These are phyloP conservation scores for Scheffersomyces quercinus DNA, from an alignment of 1,139 yeast genomes.

Conservation along the genomic window DNA sequence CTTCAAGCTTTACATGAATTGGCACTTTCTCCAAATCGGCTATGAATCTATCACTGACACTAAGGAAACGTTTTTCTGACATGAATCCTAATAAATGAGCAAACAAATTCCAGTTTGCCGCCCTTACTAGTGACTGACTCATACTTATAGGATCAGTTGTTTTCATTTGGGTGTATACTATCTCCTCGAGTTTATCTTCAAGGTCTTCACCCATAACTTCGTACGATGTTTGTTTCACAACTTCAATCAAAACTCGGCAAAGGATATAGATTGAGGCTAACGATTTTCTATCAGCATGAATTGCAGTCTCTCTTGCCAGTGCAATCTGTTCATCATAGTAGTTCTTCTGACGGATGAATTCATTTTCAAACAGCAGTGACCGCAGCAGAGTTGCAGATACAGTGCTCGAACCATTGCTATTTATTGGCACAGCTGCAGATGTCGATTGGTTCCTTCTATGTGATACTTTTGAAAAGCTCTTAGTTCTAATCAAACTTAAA, in stretches of 20 bases:
- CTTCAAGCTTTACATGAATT: slow-evolving; percentile 39
- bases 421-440: slow-evolving; percentile 19
- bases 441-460: slow-evolving; percentile 44
- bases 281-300: slow-evolving; percentile 84
- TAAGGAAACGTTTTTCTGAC: slow-evolving; percentile 79
- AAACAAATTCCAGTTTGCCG: slow-evolving; percentile 92
- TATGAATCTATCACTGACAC: slow-evolving; percentile 90
- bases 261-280: slow-evolving; percentile 83
- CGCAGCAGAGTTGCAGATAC: slow-evolving; percentile 10
- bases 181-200: slow-evolving; percentile 85
- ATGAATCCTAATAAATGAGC: slow-evolving; percentile 88
- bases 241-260: slow-evolving; percentile 92
- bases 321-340: slow-evolving; percentile 46
- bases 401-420: slow-evolving; percentile 5
- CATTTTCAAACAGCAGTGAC: slow-evolving; percentile 12
- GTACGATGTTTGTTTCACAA: slow-evolving; percentile 81
- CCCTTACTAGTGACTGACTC: slow-evolving; percentile 65
- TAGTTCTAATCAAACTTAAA: slow-evolving; percentile 42
- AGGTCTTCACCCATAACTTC: slow-evolving; percentile 76
- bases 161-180: slow-evolving; percentile 85
- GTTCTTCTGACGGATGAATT: slow-evolving; percentile 23
- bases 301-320: slow-evolving; percentile 66
- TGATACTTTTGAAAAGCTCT: slow-evolving; percentile 38
- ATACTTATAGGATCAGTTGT: slow-evolving; percentile 82
- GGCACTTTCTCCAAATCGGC: slow-evolving; percentile 89